A percentile compares a stretch with the other conserved stretches of the same genome.
These are phyloP conservation scores for Scenedesmus sp. DNA, from an alignment of 163 green algal species.

Conservation along the genomic window DNA sequence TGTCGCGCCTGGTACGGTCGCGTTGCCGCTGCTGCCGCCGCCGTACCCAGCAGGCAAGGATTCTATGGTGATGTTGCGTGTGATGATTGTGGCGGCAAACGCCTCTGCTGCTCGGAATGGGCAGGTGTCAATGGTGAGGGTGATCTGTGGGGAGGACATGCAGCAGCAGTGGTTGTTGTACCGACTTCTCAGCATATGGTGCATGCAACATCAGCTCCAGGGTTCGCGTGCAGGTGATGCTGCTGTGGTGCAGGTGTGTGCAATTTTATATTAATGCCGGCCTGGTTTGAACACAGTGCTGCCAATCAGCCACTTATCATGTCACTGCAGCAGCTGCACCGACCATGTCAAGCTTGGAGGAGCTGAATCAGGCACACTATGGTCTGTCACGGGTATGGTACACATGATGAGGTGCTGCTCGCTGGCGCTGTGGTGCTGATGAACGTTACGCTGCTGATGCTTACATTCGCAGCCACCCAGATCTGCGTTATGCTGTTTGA, in stretches of 20 bases:
- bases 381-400: too few species aligned
- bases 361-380: too few species aligned
- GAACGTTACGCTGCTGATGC: background rate
- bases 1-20: background rate
- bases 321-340: too few species aligned
- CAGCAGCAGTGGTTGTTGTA: background rate
- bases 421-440: background rate
- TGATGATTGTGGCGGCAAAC: slow-evolving; percentile 11
- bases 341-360: too few species aligned
- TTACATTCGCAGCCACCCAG: background rate
- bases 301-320: too few species aligned
- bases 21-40: background rate
- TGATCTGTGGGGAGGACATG: background rate
- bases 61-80: slow-evolving; percentile 24
- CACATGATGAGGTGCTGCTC: background rate
- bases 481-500: slow-evolving; percentile 2
- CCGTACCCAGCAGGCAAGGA: background rate
- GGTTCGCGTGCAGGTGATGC: too few species aligned
- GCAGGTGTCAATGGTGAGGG: slow-evolving; percentile 25
- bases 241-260: too few species aligned
- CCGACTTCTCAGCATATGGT: background rate
- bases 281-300: too few species aligned
- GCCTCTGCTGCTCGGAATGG: background rate
- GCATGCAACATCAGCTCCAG: too few species aligned
- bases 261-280: too few species aligned